Evolutionary conservation across 495 filamentous ascomycete species (phyloP).

Genomic region (Neurospora sp.): DNA sequence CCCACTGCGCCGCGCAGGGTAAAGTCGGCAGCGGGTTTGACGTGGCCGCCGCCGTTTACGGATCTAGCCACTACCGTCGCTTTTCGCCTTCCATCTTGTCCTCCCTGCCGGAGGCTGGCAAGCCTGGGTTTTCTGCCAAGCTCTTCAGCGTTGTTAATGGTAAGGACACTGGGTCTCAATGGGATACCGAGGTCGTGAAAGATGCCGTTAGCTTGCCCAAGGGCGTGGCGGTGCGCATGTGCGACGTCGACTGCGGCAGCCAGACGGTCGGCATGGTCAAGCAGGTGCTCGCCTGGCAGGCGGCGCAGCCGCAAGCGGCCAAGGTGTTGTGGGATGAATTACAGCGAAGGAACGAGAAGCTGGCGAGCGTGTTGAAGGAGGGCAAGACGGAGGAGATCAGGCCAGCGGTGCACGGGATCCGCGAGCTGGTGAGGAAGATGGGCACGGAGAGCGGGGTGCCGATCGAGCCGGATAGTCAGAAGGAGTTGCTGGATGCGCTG

Average conservation of each 20-base stretch:
- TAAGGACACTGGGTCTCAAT: constrained; percentile 26
- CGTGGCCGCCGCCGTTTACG: constrained; percentile 87
- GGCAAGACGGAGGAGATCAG: constrained; percentile 28
- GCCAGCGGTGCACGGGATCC: constrained; percentile 28
- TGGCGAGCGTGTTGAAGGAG: constrained; percentile 51
- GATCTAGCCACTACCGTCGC: constrained; percentile 78
- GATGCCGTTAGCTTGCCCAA: constrained; percentile 57
- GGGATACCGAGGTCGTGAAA: constrained; percentile 71
- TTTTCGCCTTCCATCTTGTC: constrained; percentile 75
- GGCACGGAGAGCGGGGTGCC: constrained; percentile 64
- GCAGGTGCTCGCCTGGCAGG: constrained; percentile 75
- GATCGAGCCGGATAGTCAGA: constrained; percentile 84
- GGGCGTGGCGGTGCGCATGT: constrained; percentile 77
- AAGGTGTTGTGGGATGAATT: constrained; percentile 60
- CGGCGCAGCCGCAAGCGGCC: constrained; percentile 54
- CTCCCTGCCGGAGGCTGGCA: constrained; percentile 51
- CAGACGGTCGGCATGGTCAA: constrained; percentile 93
- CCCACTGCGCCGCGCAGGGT: constrained; percentile 92
- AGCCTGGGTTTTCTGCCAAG: constrained; percentile 52
- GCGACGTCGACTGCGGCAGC: constrained; percentile 91
- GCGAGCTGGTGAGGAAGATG: constrained; percentile 62
- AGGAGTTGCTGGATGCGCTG: constrained; percentile 67
- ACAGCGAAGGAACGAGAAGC: constrained; percentile 61
- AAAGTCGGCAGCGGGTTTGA: constrained; percentile 96
- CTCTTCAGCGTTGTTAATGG: constrained; percentile 56